Base-by-base conservation (phyloP, 2,329 filamentous ascomycete genomes). In the Aspergillus sp. region DNA sequence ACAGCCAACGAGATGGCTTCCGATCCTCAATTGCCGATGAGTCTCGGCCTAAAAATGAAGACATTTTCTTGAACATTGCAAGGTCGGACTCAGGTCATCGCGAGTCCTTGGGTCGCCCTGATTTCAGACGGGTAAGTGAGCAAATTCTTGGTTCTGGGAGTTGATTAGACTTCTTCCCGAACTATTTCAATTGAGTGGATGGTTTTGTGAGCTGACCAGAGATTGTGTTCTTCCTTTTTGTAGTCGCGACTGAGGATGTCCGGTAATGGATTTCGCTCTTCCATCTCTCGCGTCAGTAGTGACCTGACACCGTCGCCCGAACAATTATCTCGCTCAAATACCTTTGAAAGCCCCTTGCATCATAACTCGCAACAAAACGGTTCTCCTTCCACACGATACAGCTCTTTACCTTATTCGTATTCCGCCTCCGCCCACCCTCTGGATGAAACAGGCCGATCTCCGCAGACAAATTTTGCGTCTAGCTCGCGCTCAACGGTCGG, bases 41-140 rank as follows among this genome's bases (percentile, higher is more conserved):
- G 42, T 59, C 65, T 39, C 69, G 69, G 44, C 68, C 68, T 27
- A 75, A 73, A 58, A 76, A 73, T 58, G 77, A 79, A 52, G 77
- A 80, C 66, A 64, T 80, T 27, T 80, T 79, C 60, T 63, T 80
- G 54, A 79, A 80, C 59, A 79, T 80, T 57, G 77, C 77, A 11
- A 73, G 73, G 61, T 70, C 73, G 5, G 76, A 76, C 52, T 74
- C 73, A 6, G 65, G 55, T 41, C 73, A 72, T 58, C 73, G 73
- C 49, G 70, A 73, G 51, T 75, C 74, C 17, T 46, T 74, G 22
- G 66, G 69, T 39, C 73, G 70, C 46, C 70, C 73, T n/a, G 74
- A 76, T 54, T 69, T 74, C 39, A 69, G 73, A 65, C 66, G 73
- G 56, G 74, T 76, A 64, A 75, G 73, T 69, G 22, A 50, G 37